Percentiles rank a stretch among this genome's conserved stretches.
phyloP scores from a whole-genome alignment of 1,139 yeast species.

The Hemisphaericaspora lyxosophila region DNA sequence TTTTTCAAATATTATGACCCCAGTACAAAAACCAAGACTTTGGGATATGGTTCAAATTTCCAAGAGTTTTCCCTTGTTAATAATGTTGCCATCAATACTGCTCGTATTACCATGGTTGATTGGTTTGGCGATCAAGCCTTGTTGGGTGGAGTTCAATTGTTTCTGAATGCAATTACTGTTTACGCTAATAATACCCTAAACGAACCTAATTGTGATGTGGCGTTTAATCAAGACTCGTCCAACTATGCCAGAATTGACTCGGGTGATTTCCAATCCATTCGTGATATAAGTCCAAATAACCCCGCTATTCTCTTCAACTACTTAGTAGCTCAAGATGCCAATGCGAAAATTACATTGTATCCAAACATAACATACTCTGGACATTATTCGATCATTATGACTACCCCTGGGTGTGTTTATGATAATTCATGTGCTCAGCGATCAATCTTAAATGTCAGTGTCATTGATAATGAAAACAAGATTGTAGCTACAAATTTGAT shows the following conservation, averaged over 20 bases:
- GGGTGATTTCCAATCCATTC: constrained; percentile 36
- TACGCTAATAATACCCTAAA: constrained; percentile 79
- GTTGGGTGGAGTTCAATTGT: constrained; percentile 71
- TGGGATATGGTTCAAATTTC: constrained; percentile 52
- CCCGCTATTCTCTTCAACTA: constrained; percentile 20
- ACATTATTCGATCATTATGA: constrained; percentile 65
- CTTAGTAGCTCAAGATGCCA: constrained; percentile 30
- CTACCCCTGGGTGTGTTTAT: constrained; percentile 81
- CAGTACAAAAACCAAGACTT: constrained; percentile 39
- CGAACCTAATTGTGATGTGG: constrained; percentile 56
- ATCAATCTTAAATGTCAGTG: constrained; percentile 76
- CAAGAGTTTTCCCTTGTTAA: constrained; percentile 86
- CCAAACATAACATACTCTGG: constrained; percentile 79
- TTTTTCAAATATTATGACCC: constrained; percentile 40
- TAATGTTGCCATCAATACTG: constrained; percentile 55
- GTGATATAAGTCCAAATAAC: constrained; percentile 18
- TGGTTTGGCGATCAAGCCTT: constrained; percentile 73
- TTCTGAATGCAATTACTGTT: constrained; percentile 55
- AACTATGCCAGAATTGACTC: constrained; percentile 31
- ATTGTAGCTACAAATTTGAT: constrained; percentile 43
- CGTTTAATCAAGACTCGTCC: constrained; percentile 26
- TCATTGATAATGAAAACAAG: constrained; percentile 50
- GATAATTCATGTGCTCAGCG: constrained; percentile 71
- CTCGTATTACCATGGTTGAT: constrained; percentile 66
- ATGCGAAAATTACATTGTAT: constrained; percentile 55